Evolutionary conservation across 2,329 filamentous ascomycete species (phyloP), one percentile per base, ranked within the genome.

Genomic region (Huntiella savannae): DNA sequence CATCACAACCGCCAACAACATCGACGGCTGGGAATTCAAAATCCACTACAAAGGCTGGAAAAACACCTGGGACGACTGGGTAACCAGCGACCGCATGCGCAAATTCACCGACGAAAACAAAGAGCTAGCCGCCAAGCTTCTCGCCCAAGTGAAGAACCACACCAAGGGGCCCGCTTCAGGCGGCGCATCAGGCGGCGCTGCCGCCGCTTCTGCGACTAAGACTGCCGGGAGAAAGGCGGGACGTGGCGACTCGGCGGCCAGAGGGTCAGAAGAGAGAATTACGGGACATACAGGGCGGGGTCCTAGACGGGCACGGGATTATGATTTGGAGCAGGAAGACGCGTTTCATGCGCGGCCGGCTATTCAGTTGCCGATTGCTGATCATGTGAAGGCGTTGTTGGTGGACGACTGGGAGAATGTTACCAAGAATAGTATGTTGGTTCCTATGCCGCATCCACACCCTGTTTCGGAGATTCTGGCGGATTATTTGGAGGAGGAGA

Each of bases 21-120:
- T 17, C n/a, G 79, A 63, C 37, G 66, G 79, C 51, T 86, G 77
- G 58, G 77, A 85, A 60, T 98, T 93, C 66, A 82, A 83, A 58
- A 82, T 98, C 47, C 91, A 98, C 64, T 98, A 98, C 68, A 96
- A 96, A 64, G 91, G 91, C 57, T 98, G 91, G 91, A 98, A 98
- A 70, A 87, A 88, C 62, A 95, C 86, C 71, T 98, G 91, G 91
- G 91, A 98, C 65, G 91, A 98, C 65, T 96, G 88, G 88, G 91
- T 96, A 39, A 76, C 83, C 16, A 79, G 86, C 62, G 88, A 96
- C 60, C 83, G 91, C 54, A 79, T 98, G 51, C 80, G 87, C 58
- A 95, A 95, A 65, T 81, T 88, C 60, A 94, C 79, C 44, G 85
- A 93, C 48, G 91, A 96, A 64, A 95, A 96, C 64, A 83, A 84